Evolutionary conservation across 2,329 filamentous ascomycete species (phyloP).

Genomic region (Phoma herbarum): DNA sequence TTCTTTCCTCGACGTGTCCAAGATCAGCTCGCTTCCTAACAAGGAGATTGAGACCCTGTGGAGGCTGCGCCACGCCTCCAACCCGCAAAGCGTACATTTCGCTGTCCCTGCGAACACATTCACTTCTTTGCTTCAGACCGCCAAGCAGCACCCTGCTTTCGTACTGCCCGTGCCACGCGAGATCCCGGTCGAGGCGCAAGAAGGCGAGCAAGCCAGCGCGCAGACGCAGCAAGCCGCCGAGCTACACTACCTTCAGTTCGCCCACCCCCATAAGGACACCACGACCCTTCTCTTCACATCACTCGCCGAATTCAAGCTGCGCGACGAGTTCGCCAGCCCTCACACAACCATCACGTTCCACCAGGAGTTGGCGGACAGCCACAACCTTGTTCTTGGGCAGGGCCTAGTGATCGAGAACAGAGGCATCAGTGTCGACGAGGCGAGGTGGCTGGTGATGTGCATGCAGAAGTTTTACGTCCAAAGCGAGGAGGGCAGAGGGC

Average conservation of each 20-base stretch:
- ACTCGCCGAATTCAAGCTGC: conserved; percentile 88
- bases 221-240: conserved; percentile 72
- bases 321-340: conserved; percentile 87
- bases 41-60: conserved; percentile 89
- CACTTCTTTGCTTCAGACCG: conserved; percentile 72
- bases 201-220: conserved; percentile 13
- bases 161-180: conserved; percentile 83
- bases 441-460: conserved; percentile 90
- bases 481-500: conserved; percentile 63
- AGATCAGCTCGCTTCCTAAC: conserved; percentile 74
- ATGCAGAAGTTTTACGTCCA: conserved; percentile 88
- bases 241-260: conserved; percentile 97
- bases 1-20: conserved; percentile 80
- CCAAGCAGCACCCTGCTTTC: conserved; percentile 83
- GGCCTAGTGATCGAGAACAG: conserved; percentile 79
- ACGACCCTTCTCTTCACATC: conserved; percentile 85
- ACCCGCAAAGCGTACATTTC: conserved; percentile 82
- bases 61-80: conserved; percentile 83
- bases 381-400: conserved; percentile 85
- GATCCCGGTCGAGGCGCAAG: conserved; percentile 42
- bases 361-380: conserved; percentile 76
- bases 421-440: conserved; percentile 81
- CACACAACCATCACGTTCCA: conserved; percentile 96
- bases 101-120: conserved; percentile 79
- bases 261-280: conserved; percentile 74